Percentiles rank a stretch among this genome's conserved stretches.
Conservation (phyloP, 495 filamentous ascomycete species). For the Evansstolkia leycettana region DNA sequence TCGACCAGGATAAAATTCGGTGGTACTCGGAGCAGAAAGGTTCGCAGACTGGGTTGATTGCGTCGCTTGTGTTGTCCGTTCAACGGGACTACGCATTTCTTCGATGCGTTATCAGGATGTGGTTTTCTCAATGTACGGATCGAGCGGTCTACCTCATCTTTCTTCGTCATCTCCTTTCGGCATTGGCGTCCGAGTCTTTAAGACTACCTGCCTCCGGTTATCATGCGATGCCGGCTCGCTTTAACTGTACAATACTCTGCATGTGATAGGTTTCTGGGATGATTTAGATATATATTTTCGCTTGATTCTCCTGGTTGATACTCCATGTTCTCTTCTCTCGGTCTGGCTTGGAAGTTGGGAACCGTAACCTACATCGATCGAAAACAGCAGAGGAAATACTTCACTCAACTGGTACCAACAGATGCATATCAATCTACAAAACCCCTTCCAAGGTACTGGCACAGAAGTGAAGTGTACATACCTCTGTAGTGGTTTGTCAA, state of each 20-base stretch:
- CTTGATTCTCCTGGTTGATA: background rate
- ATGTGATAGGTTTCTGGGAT: background rate
- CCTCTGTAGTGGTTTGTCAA: too few species aligned
- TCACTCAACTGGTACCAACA: too few species aligned
- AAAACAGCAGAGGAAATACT: too few species aligned
- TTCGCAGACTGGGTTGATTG: slow-evolving; percentile 64
- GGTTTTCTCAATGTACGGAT: too few species aligned
- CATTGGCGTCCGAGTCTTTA: too few species aligned
- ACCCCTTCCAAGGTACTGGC: too few species aligned
- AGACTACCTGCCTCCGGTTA: background rate
- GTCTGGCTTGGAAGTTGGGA: background rate
- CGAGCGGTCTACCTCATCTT: too few species aligned
- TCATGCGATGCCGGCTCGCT: background rate
- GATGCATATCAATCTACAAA: too few species aligned
- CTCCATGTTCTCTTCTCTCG: slow-evolving; percentile 1
- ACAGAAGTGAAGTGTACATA: too few species aligned
- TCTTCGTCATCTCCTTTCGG: too few species aligned
- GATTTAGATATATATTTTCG: background rate
- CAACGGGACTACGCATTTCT: background rate
- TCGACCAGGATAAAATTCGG: slow-evolving; percentile 86
- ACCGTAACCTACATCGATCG: too few species aligned
- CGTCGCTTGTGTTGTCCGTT: background rate
- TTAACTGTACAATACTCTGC: background rate
- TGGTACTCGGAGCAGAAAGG: slow-evolving; percentile 72
- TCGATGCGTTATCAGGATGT: background rate